Percentiles rank a stretch among this genome's conserved stretches.
Conservation (phyloP, 345 rosid species). For the Salix arbutifolia region DNA sequence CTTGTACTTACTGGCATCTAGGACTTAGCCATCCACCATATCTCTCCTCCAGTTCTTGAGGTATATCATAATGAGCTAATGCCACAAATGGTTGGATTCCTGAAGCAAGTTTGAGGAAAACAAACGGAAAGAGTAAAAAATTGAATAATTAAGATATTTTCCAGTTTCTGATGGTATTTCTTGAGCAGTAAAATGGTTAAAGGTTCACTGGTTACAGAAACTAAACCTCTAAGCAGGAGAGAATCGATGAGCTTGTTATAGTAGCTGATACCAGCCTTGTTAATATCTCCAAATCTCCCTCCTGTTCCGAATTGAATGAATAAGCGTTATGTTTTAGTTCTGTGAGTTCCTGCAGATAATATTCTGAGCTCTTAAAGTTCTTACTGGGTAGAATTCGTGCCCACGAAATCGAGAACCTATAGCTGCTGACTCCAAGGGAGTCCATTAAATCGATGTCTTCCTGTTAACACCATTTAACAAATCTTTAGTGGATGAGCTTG, state of each 20-base stretch:
- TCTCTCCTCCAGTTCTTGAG: conserved; percentile 13
- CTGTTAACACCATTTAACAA: conserved; percentile 20
- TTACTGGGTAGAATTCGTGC: conserved; percentile 73
- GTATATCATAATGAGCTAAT: conserved; percentile 4
- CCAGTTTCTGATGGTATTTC: background rate
- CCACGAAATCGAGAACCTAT: conserved; percentile 79
- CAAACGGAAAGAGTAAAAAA: no score
- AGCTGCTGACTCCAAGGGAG: conserved; percentile 54
- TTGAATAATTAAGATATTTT: no score
- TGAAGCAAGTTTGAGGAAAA: background rate
- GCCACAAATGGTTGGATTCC: conserved; percentile 12
- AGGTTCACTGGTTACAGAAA: background rate
- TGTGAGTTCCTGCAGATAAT: no score
- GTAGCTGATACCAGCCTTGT: conserved; percentile 49
- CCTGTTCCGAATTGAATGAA: conserved; percentile 26
- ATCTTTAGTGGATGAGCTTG: no score
- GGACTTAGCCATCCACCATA: conserved; percentile 15
- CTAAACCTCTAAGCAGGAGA: conserved; percentile 46
- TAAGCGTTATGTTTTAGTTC: background rate
- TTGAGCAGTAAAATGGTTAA: background rate
- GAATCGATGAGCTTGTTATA: conserved; percentile 56
- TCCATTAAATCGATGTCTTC: conserved; percentile 61
- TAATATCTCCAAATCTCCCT: conserved; percentile 64
- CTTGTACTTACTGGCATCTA: background rate
- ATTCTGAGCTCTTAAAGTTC: conserved; percentile 6